Conservation (phyloP, 148 eudicot genomes). For the Cornus florida region DNA sequence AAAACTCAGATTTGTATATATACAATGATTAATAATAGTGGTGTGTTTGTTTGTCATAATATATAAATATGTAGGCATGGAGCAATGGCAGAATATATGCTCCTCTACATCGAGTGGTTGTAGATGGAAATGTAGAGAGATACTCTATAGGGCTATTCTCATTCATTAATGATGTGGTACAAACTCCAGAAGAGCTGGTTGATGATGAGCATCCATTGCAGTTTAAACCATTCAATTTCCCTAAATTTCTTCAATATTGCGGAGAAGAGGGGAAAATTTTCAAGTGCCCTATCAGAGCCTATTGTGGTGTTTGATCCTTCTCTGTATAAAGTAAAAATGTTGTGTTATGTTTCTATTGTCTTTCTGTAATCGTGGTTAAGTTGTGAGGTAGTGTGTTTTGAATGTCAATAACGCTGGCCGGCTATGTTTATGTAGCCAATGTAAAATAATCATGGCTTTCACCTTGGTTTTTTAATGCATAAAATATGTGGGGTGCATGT, state of each 20-base stretch:
- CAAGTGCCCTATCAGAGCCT: constrained; percentile 16
- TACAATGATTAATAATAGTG: neutral
- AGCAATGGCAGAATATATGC: constrained; percentile 64
- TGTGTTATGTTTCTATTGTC: no score
- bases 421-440: no score
- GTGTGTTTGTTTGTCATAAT: neutral
- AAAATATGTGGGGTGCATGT: no score
- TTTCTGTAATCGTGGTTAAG: no score
- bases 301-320: constrained; percentile 24
- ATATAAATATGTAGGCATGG: constrained; percentile 59
- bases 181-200: constrained; percentile 46
- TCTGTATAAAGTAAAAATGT: no score
- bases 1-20: no score
- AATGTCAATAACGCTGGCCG: no score
- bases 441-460: no score
- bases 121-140: constrained; percentile 45
- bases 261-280: constrained; percentile 22
- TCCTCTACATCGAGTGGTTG: constrained; percentile 54
- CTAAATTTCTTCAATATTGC: constrained; percentile 43
- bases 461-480: no score
- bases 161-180: constrained; percentile 29
- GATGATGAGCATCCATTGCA: constrained; percentile 48
- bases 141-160: constrained; percentile 52
- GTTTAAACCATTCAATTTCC: constrained; percentile 51
- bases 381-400: no score